Conservation (phyloP, 305 asterid species). For the Rubia balearica region DNA sequence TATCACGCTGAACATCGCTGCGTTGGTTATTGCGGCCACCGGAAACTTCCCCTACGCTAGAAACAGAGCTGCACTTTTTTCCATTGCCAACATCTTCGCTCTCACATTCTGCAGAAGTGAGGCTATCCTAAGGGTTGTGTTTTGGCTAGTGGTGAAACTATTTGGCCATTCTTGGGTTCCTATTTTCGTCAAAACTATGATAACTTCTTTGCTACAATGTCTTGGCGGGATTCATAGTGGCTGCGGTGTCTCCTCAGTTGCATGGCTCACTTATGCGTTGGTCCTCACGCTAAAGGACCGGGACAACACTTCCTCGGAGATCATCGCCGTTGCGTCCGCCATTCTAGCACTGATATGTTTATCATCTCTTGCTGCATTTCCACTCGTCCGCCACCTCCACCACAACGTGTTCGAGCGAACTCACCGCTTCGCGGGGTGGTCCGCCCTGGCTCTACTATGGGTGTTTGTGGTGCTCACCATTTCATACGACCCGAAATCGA, state of each 20-base stretch:
- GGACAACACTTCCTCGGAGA: conserved; percentile 37
- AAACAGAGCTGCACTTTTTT: conserved; percentile 37
- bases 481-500: conserved; percentile 36
- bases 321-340: conserved; percentile 34
- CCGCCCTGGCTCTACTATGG: conserved; percentile 45
- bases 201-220: conserved; percentile 48
- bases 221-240: conserved; percentile 69
- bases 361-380: conserved; percentile 49
- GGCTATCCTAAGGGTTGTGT: conserved; percentile 41
- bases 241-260: conserved; percentile 57
- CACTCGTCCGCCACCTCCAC: conserved; percentile 66
- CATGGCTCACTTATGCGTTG: conserved; percentile 54
- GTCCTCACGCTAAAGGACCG: conserved; percentile 38
- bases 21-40: conserved; percentile 41
- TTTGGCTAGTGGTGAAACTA: conserved; percentile 49
- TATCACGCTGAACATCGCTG: conserved; percentile 33
- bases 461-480: conserved; percentile 37
- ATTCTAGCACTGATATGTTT: conserved; percentile 44
- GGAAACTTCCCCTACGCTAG: conserved; percentile 44
- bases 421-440: conserved; percentile 61
- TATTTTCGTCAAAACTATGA: conserved; percentile 35
- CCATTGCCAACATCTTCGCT: conserved; percentile 56
- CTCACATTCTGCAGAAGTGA: conserved; percentile 63
- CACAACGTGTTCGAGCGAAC: conserved; percentile 60
- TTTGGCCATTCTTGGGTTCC: conserved; percentile 60